These are phyloP conservation scores for Isatis tinctoria DNA, from an alignment of 345 rosid species.

Conservation along the genomic window DNA sequence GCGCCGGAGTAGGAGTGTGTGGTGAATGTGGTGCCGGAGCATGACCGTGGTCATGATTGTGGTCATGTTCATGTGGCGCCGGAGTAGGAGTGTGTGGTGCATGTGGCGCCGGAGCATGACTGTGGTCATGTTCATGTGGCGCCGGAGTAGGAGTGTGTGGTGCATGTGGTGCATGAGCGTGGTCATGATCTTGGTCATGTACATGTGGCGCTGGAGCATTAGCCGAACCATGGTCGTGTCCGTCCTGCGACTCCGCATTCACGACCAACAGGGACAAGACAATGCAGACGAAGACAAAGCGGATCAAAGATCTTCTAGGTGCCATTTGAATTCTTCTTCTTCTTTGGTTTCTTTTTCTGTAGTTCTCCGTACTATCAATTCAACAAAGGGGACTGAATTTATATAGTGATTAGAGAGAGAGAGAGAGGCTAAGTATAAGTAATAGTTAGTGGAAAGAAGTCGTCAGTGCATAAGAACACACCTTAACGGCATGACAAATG, in stretches of 20 bases:
- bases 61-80: not conserved
- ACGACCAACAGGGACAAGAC: constrained; percentile 27
- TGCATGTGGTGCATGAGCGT: not conserved
- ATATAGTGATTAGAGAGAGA: not conserved
- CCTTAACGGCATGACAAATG: no score
- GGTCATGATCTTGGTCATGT: not conserved
- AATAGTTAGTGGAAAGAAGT: not conserved
- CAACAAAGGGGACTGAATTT: constrained; percentile 2
- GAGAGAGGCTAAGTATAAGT: not conserved
- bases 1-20: not conserved
- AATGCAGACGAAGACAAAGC: constrained; percentile 24
- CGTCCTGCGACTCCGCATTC: constrained; percentile 12
- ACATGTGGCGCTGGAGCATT: not conserved
- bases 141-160: not conserved
- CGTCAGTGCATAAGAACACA: constrained; percentile 18
- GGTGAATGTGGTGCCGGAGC: not conserved
- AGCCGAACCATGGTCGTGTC: not conserved
- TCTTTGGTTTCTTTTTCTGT: not conserved
- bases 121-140: not conserved
- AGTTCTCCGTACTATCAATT: constrained; percentile 1
- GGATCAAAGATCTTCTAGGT: constrained; percentile 21
- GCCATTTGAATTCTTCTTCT: constrained; percentile 19
- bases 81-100: not conserved
- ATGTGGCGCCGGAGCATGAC: not conserved
- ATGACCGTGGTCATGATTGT: not conserved